Conservation (phyloP, 306 rosid genomes). For the Rosa persica region DNA sequence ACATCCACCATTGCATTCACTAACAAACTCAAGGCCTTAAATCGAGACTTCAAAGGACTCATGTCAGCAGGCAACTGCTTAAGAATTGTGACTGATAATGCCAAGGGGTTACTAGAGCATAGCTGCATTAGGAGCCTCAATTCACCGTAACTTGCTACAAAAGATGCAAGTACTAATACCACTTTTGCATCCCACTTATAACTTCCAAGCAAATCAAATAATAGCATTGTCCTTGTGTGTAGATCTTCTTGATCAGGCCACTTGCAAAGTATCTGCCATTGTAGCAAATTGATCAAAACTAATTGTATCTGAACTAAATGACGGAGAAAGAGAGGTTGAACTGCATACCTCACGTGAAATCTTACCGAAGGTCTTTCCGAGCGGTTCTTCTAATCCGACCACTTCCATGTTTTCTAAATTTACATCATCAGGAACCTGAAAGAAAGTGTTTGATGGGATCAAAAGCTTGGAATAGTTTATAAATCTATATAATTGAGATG, state of each 20-base stretch:
- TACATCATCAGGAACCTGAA: conserved; percentile 54
- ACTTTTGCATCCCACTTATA: conserved; percentile 65
- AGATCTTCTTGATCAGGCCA: conserved; percentile 37
- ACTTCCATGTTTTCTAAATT: conserved; percentile 31
- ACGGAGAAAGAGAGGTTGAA: conserved; percentile 7
- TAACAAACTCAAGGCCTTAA: conserved; percentile 47
- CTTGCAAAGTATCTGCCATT: conserved; percentile 49
- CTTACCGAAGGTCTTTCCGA: conserved; percentile 33
- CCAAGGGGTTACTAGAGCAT: conserved; percentile 37
- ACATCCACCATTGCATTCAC: conserved; percentile 51
- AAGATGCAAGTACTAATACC: conserved; percentile 57
- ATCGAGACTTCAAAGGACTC: conserved; percentile 29
- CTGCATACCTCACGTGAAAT: conserved; percentile 51
- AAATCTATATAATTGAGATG: neutral
- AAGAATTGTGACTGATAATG: conserved; percentile 41
- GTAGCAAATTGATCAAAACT: conserved; percentile 13
- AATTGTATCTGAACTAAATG: neutral
- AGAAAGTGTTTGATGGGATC: conserved; percentile 17
- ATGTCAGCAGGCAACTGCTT: conserved; percentile 40
- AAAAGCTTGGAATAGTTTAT: neutral
- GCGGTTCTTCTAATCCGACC: conserved; percentile 33
- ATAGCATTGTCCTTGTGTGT: conserved; percentile 40
- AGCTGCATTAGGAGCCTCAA: conserved; percentile 48
- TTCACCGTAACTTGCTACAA: conserved; percentile 54
- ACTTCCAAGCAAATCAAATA: conserved; percentile 55